Base-by-base conservation (phyloP, 441 rosid genomes). In the Iberis amara region DNA sequence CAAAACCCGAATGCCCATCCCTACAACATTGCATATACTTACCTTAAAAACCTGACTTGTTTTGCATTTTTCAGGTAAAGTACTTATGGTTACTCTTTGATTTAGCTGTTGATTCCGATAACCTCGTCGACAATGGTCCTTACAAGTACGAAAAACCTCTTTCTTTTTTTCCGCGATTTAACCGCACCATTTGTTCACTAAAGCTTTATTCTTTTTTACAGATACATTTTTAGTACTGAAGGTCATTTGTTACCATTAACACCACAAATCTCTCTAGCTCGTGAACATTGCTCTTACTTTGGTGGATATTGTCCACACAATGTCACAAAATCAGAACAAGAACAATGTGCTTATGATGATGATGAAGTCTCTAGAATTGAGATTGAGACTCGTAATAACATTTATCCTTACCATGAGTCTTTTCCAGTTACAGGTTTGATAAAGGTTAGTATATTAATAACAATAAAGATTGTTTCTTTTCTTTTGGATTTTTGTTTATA, bases 71-170 rank as follows among this genome's bases (percentile, higher is more conserved):
- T 50, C 63, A 92, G 98, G 96, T 86, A 2, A 92, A 92, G 71
- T 92, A 92, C 69, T 69, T 92, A 41, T 88, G 98, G 98, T 92
- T 92, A 62, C 92, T 92, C 44, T 92, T 92, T 43, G 98, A 92
- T 70, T 75, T 92, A 82, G 98, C 92, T 61, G 79, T 72, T 33
- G 88, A 86, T 39, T 78, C 92, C 11, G 88, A 86, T 61, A 92
- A 92, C 76, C 95, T 88, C 49, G 94, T 92, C 12, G 98, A 92
- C 71, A 92, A 81, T 72, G 98, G 98, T 53, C 98, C 96, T 41
- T 86, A 89, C 88, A 88, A 81, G 98, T 88, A 86, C 79, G 73
- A 35, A 12, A 43, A 4, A 24, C 4, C 11, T 11, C 24, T 4
- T 31, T 30, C 13, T 33, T 14, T 37, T 9, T 35, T 27, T 23